Conservation (phyloP, 2,329 filamentous ascomycete species). For the Coniochaeta pulveracea region DNA sequence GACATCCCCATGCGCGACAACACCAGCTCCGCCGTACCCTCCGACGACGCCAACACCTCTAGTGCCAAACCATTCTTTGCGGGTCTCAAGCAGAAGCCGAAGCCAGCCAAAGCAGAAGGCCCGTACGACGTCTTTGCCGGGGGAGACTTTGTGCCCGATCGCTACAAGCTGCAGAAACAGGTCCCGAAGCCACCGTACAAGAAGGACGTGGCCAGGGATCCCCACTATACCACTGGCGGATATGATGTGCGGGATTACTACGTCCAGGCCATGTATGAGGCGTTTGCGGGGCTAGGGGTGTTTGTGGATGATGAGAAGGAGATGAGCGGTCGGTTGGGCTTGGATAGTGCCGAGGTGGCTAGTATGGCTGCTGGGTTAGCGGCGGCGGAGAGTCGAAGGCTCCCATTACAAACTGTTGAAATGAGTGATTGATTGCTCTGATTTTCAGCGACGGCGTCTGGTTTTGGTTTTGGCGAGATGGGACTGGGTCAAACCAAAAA, state of each 20-base stretch:
- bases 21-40: slow-evolving; percentile 3
- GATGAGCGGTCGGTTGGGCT: slow-evolving; percentile 18
- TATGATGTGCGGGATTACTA: slow-evolving; percentile 79
- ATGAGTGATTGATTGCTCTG: slow-evolving; percentile 21
- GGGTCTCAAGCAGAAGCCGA: slow-evolving; percentile 59
- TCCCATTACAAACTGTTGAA: slow-evolving; percentile 38
- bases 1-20: slow-evolving; percentile 22
- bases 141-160: slow-evolving; percentile 52
- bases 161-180: slow-evolving; percentile 56
- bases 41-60: too few species aligned
- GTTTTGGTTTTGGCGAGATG: not conserved
- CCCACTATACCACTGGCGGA: slow-evolving; percentile 62
- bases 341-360: slow-evolving; percentile 21
- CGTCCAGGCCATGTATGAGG: slow-evolving; percentile 69
- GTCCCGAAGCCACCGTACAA: slow-evolving; percentile 55
- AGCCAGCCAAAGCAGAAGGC: slow-evolving; percentile 26
- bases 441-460: slow-evolving; percentile 3
- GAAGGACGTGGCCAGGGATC: slow-evolving; percentile 45
- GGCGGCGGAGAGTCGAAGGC: slow-evolving; percentile 13
- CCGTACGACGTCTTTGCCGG: slow-evolving; percentile 87
- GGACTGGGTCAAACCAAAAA: slow-evolving; percentile 6
- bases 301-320: slow-evolving; percentile 72
- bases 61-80: too few species aligned
- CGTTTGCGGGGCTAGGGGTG: slow-evolving; percentile 79
- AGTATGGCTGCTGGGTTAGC: slow-evolving; percentile 19